phyloP scores from a whole-genome alignment of 2,329 filamentous ascomycete genomes.

The Ceratocystis harringtonii region DNA sequence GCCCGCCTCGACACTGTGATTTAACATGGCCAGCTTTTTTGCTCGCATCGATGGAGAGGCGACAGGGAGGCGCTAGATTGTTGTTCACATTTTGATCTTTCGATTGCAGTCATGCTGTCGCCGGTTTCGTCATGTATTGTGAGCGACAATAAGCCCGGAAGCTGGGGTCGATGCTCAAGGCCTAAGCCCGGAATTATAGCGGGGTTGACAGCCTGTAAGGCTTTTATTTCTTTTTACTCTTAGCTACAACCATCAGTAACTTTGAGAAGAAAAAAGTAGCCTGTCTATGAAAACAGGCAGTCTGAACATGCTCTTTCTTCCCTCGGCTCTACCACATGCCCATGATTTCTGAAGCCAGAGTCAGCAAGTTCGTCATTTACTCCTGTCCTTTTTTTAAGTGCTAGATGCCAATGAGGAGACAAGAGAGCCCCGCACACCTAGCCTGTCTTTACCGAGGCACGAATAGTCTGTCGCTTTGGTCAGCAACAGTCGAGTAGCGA shows the following conservation, averaged over 20 bases:
- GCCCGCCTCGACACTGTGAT: neutral
- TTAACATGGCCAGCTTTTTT: neutral
- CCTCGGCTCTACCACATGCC: too few species aligned
- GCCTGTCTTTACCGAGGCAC: too few species aligned
- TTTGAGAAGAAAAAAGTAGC: too few species aligned
- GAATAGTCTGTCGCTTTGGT: too few species aligned
- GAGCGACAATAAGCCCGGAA: neutral
- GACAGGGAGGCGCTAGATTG: neutral
- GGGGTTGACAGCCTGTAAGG: neutral
- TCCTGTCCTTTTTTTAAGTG: too few species aligned
- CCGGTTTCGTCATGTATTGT: neutral
- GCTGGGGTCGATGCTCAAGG: neutral
- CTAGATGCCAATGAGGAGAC: too few species aligned
- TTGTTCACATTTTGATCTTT: neutral
- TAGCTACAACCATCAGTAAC: neutral
- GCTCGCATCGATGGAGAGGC: neutral
- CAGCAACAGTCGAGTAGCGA: neutral
- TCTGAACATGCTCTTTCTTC: too few species aligned
- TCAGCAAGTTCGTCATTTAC: too few species aligned
- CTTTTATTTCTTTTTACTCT: neutral
- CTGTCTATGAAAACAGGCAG: too few species aligned
- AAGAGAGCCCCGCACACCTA: too few species aligned
- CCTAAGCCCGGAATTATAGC: neutral
- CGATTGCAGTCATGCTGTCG: neutral
- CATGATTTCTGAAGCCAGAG: too few species aligned